These are phyloP conservation scores for Tetrapisispora arboricola DNA, from an alignment of 805 yeast genomes.

Conservation along the genomic window DNA sequence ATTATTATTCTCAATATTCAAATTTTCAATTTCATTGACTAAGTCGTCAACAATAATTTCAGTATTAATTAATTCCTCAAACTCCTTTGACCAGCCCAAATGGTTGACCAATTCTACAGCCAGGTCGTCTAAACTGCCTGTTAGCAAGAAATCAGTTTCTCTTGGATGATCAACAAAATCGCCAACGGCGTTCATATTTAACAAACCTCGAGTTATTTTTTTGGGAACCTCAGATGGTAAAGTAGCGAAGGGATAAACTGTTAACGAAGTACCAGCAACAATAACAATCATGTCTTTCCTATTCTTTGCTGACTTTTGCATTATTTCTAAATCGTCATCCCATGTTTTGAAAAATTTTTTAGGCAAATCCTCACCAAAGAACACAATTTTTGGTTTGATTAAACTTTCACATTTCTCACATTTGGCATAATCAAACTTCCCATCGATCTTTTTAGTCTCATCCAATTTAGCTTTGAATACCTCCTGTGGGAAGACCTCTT, in stretches of 20 bases:
- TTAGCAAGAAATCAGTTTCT: constrained; percentile 46
- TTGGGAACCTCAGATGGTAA: constrained; percentile 56
- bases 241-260: constrained; percentile 85
- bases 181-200: constrained; percentile 74
- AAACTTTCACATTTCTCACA: constrained; percentile 63
- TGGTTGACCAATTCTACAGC: constrained; percentile 42
- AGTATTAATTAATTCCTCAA: constrained; percentile 32
- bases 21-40: constrained; percentile 9
- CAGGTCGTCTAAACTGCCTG: constrained; percentile 59
- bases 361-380: constrained; percentile 88
- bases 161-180: constrained; percentile 47
- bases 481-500: constrained; percentile 39
- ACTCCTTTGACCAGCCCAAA: constrained; percentile 57
- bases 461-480: constrained; percentile 35
- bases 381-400: constrained; percentile 89
- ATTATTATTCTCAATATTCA: constrained; percentile 4
- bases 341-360: constrained; percentile 52
- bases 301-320: constrained; percentile 26
- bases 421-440: constrained; percentile 25
- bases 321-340: constrained; percentile 39
- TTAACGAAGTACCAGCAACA: constrained; percentile 86
- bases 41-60: constrained; percentile 5
- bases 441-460: constrained; percentile 9
- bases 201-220: constrained; percentile 46
- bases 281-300: constrained; percentile 47